A percentile compares a stretch with the other conserved stretches of the same genome.
Conservation (phyloP, 306 rosid species). For the Lathyrus aphaca region DNA sequence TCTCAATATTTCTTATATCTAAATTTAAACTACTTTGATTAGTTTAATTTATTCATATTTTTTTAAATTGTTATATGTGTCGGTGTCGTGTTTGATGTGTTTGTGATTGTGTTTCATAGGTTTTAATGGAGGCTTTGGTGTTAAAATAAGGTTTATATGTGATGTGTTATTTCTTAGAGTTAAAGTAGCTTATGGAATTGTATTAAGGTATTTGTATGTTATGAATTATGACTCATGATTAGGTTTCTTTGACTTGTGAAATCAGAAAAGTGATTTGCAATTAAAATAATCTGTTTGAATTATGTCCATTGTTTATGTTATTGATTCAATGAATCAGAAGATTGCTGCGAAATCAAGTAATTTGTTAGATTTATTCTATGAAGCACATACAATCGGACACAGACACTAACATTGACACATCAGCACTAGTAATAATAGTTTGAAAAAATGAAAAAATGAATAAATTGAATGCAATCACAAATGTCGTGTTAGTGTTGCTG, state of each 20-base stretch:
- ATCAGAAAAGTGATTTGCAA: constrained; percentile 18
- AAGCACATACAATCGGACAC: too few relatives aligned
- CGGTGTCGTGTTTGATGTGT: too few relatives aligned
- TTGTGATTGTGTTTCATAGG: too few relatives aligned
- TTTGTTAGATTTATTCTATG: not conserved
- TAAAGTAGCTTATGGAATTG: constrained; percentile 13
- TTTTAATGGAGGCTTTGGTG: not conserved
- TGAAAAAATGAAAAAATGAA: too few relatives aligned
- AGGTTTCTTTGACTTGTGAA: constrained; percentile 10
- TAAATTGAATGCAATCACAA: too few relatives aligned
- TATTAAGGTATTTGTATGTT: constrained; percentile 23
- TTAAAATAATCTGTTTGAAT: constrained; percentile 21
- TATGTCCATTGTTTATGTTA: constrained; percentile 3
- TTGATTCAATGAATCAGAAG: constrained; percentile 17
- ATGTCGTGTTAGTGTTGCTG: too few relatives aligned
- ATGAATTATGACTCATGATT: constrained; percentile 9
- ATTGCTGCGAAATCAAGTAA: not conserved
- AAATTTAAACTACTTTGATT: too few relatives aligned
- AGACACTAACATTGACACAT: too few relatives aligned
- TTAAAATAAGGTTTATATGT: constrained; percentile 25
- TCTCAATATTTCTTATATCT: too few relatives aligned
- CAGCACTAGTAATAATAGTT: too few relatives aligned
- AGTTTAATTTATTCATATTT: too few relatives aligned
- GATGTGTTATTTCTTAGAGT: constrained; percentile 25
- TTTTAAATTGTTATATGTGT: too few relatives aligned